Evolutionary conservation across 2,329 filamentous ascomycete species (phyloP), one percentile per base, ranked within the genome.

Genomic region (Exophiala calicioides): DNA sequence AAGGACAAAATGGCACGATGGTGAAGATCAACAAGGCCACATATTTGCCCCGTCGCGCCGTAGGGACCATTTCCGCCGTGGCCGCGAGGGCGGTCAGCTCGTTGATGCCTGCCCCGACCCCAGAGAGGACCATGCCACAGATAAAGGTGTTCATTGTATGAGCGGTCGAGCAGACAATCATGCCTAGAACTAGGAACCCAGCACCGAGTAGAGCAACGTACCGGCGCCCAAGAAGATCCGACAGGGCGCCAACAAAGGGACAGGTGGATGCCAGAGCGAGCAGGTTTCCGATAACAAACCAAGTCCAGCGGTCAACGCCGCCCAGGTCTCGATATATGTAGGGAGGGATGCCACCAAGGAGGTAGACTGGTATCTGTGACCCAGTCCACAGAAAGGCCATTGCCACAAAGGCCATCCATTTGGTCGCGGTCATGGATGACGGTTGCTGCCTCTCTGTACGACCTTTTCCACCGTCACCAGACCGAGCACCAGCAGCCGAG

Each of bases 21-120:
- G 77, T 81, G 58, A 83, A 73, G 33, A 84, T 76, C 12, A 86
- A 65, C 0, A 74, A 62, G 5, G 78, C 78, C 19, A 85, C 77
- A 58, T 85, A 85, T 56, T 74, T 74, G 19, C 80, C 83, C 32
- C 84, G 77, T 62, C 85, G 79, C 12, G 76, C 70, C n/a, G 80
- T 79, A 1, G 84, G 84, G 0, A 81, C 84, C 50, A 86, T 71
- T 61, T 88, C 84, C 2, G 81, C 81, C 1, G 82, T 84, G 15
- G 76, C 84, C 18, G 84, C 82, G 5, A 88, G 68, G 2, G 83
- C 81, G 4, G 81, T 86, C 20, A 87, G 68, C 62, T 86, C 83
- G 56, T 82, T 82, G 52, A 86, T 75, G 7, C 84, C 84, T 9
- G 82, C 82, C 21, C 82, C 84, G 5, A 79, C 69, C 1, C 84